phyloP scores from a whole-genome alignment of 805 yeast species.

The Metschnikowia cerradonensis region DNA sequence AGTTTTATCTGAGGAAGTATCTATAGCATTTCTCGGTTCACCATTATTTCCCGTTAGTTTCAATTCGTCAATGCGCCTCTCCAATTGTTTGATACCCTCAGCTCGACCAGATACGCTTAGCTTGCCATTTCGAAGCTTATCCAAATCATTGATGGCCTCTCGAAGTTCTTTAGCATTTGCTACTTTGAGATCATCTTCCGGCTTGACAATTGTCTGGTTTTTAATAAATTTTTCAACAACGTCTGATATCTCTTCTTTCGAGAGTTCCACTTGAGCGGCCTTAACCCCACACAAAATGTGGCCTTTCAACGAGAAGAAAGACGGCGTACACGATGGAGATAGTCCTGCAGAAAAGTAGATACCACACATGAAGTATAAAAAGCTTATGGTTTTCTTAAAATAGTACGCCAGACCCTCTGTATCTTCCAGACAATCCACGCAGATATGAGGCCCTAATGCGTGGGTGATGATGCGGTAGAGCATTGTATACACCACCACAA shows the following conservation, averaged over 20 bases:
- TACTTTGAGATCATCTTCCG: slow-evolving; percentile 25
- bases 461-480: neutral
- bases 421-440: neutral
- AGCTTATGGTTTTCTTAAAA: neutral
- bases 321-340: neutral
- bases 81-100: neutral
- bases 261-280: slow-evolving; percentile 3
- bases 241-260: slow-evolving; percentile 2
- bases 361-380: slow-evolving; percentile 14
- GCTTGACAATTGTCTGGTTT: slow-evolving; percentile 5
- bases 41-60: neutral
- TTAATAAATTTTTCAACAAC: slow-evolving; percentile 9
- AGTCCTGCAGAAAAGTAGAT: slow-evolving; percentile 9
- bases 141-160: neutral
- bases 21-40: neutral
- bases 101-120: neutral
- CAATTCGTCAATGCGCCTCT: neutral
- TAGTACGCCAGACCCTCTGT: neutral
- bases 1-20: neutral
- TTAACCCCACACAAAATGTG: neutral
- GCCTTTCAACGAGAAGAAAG: neutral
- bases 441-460: neutral
- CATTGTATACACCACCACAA: slow-evolving; percentile 2
- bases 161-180: slow-evolving; percentile 11
- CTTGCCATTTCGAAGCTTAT: slow-evolving; percentile 2